Evolutionary conservation across 352 stramenopile species (phyloP), one percentile per base, ranked within the genome.

Genomic region (Pythium rhizo-oryzae): DNA sequence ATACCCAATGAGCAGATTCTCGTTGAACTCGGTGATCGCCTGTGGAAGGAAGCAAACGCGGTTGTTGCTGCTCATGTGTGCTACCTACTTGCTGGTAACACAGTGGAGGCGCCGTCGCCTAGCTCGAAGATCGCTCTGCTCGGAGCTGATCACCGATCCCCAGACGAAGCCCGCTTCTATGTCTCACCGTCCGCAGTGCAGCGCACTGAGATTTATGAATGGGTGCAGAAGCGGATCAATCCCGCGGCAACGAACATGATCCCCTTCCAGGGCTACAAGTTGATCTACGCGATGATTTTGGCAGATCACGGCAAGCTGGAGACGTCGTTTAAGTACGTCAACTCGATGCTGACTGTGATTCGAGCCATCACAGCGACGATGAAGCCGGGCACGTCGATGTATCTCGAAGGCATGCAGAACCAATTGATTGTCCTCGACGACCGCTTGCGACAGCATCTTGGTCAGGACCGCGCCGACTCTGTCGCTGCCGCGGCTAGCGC

Each of bases 221-320:
- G 84, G 84, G 71, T 89, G 3, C 87, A 92, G 23, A 91, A 89
- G 67, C 78, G 79, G 19, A 71, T 84, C 16, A 84, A 82, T 62
- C 75, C 71, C 19, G 75, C 70, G 9, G 66, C 74, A 21, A 86
- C 80, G 23, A 78, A 82, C 57, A 84, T 93, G 79, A 89, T 96
- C 55, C 82, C 89, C 25, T 95, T 96, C 71, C 89, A 96, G 65
- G 89, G 87, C 23, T 96, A 96, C 77, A 96, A 96, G 67, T 73
- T 96, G 37, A 94, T 96, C 59, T 91, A 96, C 61, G 84, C 89
- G 24, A 94, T 94, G 84, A 73, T 93, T 28, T 65, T 96, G 30
- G 89, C 87, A 0, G 89, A 96, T 67, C 82, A 92, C 65, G 89
- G 89, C 37, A 93, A 92, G 70, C 70, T 93, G 12, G 87, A 94